Percentiles rank a stretch among this genome's conserved stretches.
Conservation (phyloP, 169 alveolate genomes). For the Plasmodium knowlesi region DNA sequence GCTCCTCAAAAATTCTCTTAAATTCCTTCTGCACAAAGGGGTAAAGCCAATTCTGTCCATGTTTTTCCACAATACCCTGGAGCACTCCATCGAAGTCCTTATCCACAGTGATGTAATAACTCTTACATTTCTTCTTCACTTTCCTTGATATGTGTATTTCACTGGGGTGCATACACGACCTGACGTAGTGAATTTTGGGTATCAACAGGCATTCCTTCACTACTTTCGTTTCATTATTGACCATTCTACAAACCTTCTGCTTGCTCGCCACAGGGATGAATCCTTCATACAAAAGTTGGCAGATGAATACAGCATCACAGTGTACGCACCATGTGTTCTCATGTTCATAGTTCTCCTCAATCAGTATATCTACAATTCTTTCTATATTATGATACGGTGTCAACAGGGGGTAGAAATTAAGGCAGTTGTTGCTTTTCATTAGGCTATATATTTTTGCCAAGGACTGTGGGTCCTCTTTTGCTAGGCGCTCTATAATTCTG, state of each 20-base stretch:
- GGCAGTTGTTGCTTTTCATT: slow-evolving; percentile 25
- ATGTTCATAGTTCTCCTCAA: slow-evolving; percentile 51
- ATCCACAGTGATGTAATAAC: slow-evolving; percentile 75
- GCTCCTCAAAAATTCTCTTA: slow-evolving; percentile 76
- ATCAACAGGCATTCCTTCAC: slow-evolving; percentile 41
- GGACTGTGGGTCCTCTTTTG: slow-evolving; percentile 25
- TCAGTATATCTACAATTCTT: slow-evolving; percentile 41
- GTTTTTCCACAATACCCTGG: slow-evolving; percentile 79
- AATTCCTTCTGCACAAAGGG: slow-evolving; percentile 80
- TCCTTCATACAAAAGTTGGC: slow-evolving; percentile 75
- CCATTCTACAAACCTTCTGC: slow-evolving; percentile 11
- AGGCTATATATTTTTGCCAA: slow-evolving; percentile 18
- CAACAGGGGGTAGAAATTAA: slow-evolving; percentile 68
- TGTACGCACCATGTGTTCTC: slow-evolving; percentile 84
- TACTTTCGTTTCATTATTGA: slow-evolving; percentile 19
- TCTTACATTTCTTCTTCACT: slow-evolving; percentile 68
- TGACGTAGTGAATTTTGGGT: slow-evolving; percentile 79
- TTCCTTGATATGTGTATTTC: slow-evolving; percentile 76
- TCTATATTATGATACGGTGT: slow-evolving; percentile 76
- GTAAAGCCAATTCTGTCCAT: slow-evolving; percentile 85
- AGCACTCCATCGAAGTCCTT: slow-evolving; percentile 79
- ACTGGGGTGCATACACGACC: slow-evolving; percentile 78
- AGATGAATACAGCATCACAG: slow-evolving; percentile 77
- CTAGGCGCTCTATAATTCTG: neutral
- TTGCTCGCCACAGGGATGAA: slow-evolving; percentile 80